Conservation (phyloP, 768 basidiomycete species). For the Suillus paluster region DNA sequence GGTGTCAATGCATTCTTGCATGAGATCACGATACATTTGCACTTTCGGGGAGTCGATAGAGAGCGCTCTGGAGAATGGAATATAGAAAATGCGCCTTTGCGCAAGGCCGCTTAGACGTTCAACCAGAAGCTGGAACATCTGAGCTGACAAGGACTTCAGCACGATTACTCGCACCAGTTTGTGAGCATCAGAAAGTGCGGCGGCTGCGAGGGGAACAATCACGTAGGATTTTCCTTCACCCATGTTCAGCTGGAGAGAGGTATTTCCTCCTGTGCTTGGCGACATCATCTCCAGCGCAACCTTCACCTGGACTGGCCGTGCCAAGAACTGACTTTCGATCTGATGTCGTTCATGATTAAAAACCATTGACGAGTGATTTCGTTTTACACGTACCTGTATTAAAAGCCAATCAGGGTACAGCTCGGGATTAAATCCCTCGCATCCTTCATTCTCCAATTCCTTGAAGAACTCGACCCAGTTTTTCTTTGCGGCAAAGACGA, state of each 20-base stretch:
- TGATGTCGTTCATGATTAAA: constrained; percentile 4
- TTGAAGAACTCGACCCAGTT: constrained; percentile 12
- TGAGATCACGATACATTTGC: constrained; percentile 22
- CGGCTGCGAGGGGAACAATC: constrained; percentile 29
- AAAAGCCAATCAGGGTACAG: constrained; percentile 15
- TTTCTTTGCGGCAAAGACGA: constrained; percentile 21
- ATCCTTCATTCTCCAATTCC: constrained; percentile 12
- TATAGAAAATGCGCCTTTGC: constrained; percentile 31
- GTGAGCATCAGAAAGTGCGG: constrained; percentile 26
- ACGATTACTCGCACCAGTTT: constrained; percentile 32
- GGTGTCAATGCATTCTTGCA: constrained; percentile 19
- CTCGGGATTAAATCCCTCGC: constrained; percentile 6
- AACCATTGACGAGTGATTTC: not conserved
- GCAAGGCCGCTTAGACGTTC: constrained; percentile 26
- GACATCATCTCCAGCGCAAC: constrained; percentile 34
- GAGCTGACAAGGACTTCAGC: constrained; percentile 29
- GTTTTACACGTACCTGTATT: constrained; percentile 13
- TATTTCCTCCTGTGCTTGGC: constrained; percentile 21
- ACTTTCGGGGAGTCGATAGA: constrained; percentile 22
- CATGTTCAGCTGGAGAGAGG: constrained; percentile 35
- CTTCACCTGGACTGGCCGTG: constrained; percentile 25
- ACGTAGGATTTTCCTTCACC: constrained; percentile 39
- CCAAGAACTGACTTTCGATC: constrained; percentile 30
- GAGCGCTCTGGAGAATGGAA: constrained; percentile 29
- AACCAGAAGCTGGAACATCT: constrained; percentile 34